phyloP scores from a whole-genome alignment of 768 basidiomycete species.

The Phaeotremella fagi region DNA sequence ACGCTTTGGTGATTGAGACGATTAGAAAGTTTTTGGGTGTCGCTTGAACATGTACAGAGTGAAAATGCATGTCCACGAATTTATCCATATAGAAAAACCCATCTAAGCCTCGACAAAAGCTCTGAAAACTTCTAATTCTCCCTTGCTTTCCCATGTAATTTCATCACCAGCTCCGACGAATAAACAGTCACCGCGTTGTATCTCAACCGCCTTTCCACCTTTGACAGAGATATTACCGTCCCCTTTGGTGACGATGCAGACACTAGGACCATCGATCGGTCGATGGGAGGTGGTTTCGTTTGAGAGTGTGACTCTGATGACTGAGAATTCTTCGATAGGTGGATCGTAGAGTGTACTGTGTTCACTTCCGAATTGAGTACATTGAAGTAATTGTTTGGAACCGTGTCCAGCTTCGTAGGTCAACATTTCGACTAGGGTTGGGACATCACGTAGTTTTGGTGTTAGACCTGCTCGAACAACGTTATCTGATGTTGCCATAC shows the following conservation, averaged over 20 bases:
- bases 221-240: constrained; percentile 52
- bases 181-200: constrained; percentile 66
- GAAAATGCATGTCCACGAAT: no score
- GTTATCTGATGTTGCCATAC: constrained; percentile 65
- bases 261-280: constrained; percentile 73
- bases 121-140: constrained; percentile 57
- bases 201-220: constrained; percentile 46
- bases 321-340: constrained; percentile 88
- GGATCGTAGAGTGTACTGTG: constrained; percentile 67
- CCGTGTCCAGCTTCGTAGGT: constrained; percentile 74
- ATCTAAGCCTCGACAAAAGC: constrained; percentile 57
- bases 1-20: constrained; percentile 14
- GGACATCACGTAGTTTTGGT: constrained; percentile 89
- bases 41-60: no score
- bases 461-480: constrained; percentile 98
- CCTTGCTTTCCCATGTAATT: constrained; percentile 53
- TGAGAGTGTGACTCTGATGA: constrained; percentile 60
- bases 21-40: constrained; percentile 14
- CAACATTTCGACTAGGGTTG: constrained; percentile 77
- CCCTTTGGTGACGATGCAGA: constrained; percentile 72
- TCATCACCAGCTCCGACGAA: constrained; percentile 72
- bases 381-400: constrained; percentile 64
- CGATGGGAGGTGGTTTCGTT: constrained; percentile 56
- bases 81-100: no score
- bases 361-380: constrained; percentile 52